Base-by-base conservation (phyloP, 306 rosid genomes). In the Rubus parviflorus region DNA sequence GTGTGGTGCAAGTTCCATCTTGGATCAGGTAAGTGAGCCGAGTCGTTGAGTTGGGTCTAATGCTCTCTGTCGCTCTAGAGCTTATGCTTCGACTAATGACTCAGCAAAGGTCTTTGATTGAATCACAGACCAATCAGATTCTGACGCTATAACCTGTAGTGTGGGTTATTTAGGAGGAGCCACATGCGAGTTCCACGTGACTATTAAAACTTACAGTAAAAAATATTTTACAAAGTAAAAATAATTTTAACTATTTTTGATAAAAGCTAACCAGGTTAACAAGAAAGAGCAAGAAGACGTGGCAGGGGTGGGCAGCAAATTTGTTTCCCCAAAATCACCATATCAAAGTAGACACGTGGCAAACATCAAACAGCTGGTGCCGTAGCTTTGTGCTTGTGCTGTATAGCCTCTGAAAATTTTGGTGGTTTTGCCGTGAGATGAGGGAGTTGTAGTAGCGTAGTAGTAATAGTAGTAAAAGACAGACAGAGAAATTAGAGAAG, bases 1-100 rank as follows among this genome's bases (percentile, higher is more conserved):
- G 38, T 64, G 79, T 46, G 66, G 77, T 5, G 90, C 20, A 72
- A 40, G 77, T 60, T 89, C 97, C 98, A 89, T 82, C 54, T 56
- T 73, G 76, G 76, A 63, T 83, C 80, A 63, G 85, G 53, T 41
- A 13, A 56, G 74, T 63, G 51, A 74, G 74, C 74, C 62, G 68
- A 64, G 68, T 72, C 78, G 67, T 25, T 71, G 20, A 52, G 76
- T 60, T 74, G 77, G 43, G 70, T 64, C 53, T 47, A 40, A 62
- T 8, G 52, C 62, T 9, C 4, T 70, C 75, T 35, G 6, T n/a
- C 37, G 3, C 40, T 10, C 23, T 3, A 40, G 14, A 3, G 46
- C 20, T 12, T 48, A 0, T 11, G 52, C 54, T 60, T 73, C 77
- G 56, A 14, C 61, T 17, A 57, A 38, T 3, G 54, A 73, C 41